phyloP scores from a whole-genome alignment of 192 early-diverging fungal genomes.

The Backusella westeae region DNA sequence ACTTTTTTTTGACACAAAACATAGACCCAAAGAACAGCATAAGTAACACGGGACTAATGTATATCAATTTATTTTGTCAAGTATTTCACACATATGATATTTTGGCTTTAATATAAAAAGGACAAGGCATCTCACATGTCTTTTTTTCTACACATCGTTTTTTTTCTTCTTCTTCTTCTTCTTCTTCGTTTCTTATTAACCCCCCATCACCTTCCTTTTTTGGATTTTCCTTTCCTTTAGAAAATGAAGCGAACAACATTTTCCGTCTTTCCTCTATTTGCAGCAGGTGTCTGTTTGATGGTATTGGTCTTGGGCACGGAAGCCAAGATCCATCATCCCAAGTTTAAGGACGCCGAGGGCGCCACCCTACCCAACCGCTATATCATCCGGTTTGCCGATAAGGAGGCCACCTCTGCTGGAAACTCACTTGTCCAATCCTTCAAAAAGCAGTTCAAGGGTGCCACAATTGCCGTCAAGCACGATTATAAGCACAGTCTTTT shows the following conservation, averaged over 20 bases:
- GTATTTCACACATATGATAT: background rate
- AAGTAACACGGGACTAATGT: background rate
- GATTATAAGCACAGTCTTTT: constrained; percentile 19
- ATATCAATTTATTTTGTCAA: constrained; percentile 1
- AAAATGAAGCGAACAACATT: constrained; percentile 13
- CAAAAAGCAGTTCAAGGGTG: background rate
- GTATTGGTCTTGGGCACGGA: background rate
- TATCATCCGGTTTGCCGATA: constrained; percentile 3
- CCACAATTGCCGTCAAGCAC: constrained; percentile 1
- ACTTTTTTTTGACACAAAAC: constrained; percentile 1
- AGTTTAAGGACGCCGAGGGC: background rate
- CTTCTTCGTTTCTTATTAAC: background rate
- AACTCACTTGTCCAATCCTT: constrained; percentile 10
- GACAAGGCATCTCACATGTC: background rate
- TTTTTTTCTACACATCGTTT: background rate
- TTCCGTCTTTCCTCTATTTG: constrained; percentile 9
- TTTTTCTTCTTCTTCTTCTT: background rate
- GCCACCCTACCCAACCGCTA: background rate
- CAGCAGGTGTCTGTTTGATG: constrained; percentile 12
- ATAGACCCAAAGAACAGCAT: background rate
- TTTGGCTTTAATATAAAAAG: background rate
- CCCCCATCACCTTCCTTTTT: background rate
- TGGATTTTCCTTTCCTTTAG: background rate
- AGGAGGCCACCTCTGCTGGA: background rate
- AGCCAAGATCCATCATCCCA: background rate